Percentiles rank a stretch among this genome's conserved stretches.
These are phyloP conservation scores for Xylariales sp. DNA, from an alignment of 2,329 filamentous ascomycete genomes.

Conservation along the genomic window DNA sequence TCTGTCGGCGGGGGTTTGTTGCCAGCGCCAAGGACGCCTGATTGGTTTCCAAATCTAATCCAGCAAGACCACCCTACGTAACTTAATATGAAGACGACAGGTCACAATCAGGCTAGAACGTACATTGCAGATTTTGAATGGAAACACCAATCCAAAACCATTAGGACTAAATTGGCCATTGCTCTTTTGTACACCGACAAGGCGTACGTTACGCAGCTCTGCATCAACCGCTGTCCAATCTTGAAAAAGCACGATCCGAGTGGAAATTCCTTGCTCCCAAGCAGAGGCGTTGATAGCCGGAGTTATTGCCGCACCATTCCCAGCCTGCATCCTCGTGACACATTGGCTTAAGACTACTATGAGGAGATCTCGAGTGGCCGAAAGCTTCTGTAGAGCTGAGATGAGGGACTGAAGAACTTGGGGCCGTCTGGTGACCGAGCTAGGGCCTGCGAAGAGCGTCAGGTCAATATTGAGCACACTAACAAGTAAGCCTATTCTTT, in stretches of 20 bases:
- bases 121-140: slow-evolving; percentile 63
- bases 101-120: slow-evolving; percentile 39
- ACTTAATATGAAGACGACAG: slow-evolving; percentile 35
- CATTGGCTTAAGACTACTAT: slow-evolving; percentile 83
- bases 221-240: slow-evolving; percentile 73
- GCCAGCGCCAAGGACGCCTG: slow-evolving; percentile 51
- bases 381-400: slow-evolving; percentile 78
- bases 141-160: slow-evolving; percentile 57
- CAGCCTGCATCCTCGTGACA: slow-evolving; percentile 80
- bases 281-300: slow-evolving; percentile 79
- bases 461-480: slow-evolving; percentile 24
- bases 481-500: slow-evolving; percentile 5
- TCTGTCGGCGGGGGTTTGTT: slow-evolving; percentile 57
- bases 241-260: slow-evolving; percentile 80
- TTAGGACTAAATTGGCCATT: slow-evolving; percentile 62
- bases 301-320: slow-evolving; percentile 74
- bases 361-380: slow-evolving; percentile 77
- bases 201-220: slow-evolving; percentile 62
- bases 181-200: slow-evolving; percentile 74
- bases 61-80: slow-evolving; percentile 55
- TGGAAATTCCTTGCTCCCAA: slow-evolving; percentile 84
- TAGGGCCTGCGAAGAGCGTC: slow-evolving; percentile 35
- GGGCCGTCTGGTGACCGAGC: slow-evolving; percentile 57
- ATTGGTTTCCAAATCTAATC: slow-evolving; percentile 56
- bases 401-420: slow-evolving; percentile 72